Percentiles rank a stretch among this genome's conserved stretches.
Conservation (phyloP, 2,329 filamentous ascomycete species). For the Ophiostoma ips region DNA sequence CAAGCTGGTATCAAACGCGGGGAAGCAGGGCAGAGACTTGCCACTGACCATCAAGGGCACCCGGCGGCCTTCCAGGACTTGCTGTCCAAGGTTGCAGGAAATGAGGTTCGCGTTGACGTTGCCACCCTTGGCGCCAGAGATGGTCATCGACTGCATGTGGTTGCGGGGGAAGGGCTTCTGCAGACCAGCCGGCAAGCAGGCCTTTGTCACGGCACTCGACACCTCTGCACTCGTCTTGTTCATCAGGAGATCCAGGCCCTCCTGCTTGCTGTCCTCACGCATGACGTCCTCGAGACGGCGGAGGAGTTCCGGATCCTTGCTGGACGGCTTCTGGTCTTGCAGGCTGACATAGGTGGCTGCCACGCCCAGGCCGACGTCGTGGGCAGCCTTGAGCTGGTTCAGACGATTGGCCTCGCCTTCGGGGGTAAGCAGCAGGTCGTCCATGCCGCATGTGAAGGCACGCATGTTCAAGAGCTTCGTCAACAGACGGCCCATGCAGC, state of each 20-base stretch:
- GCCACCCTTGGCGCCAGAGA: constrained; percentile 86
- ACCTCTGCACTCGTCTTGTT: constrained; percentile 57
- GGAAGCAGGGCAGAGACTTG: constrained; percentile 89
- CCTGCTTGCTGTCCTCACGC: constrained; percentile 81
- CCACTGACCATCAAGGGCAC: constrained; percentile 97
- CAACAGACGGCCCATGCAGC: constrained; percentile 75
- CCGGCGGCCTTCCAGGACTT: constrained; percentile 85
- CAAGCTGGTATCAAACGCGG: constrained; percentile 76
- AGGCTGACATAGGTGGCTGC: constrained; percentile 83
- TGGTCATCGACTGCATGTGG: constrained; percentile 98
- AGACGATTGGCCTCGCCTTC: constrained; percentile 61
- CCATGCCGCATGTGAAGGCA: constrained; percentile 93
- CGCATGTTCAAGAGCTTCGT: constrained; percentile 87
- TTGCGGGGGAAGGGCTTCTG: constrained; percentile 91
- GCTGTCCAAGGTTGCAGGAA: constrained; percentile 92
- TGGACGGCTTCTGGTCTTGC: constrained; percentile 45
- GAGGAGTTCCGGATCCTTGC: constrained; percentile 56
- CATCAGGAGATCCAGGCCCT: constrained; percentile 76
- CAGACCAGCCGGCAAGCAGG: constrained; percentile 68
- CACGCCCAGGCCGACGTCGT: constrained; percentile 59
- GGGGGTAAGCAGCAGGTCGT: constrained; percentile 76
- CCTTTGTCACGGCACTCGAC: constrained; percentile 63
- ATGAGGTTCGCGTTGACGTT: constrained; percentile 93
- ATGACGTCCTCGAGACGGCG: constrained; percentile 76
- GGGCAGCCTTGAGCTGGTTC: constrained; percentile 52